Conservation (phyloP, 2,329 filamentous ascomycete genomes). For the Alternaria arborescens region DNA sequence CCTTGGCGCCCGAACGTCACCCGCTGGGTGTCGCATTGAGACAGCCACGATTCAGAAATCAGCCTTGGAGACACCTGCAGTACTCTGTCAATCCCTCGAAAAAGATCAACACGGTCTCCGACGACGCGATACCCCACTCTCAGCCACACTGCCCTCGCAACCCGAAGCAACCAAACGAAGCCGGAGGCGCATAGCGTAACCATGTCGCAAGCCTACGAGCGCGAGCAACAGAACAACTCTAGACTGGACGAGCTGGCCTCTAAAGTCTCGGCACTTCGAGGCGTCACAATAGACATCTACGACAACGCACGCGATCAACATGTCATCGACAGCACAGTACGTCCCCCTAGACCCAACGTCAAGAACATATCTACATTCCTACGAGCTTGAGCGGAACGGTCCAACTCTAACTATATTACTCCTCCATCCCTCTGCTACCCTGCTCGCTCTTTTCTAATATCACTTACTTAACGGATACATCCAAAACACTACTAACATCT, state of each 20-base stretch:
- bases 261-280: conserved; percentile 91
- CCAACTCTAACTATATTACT: background rate
- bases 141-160: background rate
- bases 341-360: conserved; percentile 39
- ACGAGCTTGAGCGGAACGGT: too few species aligned
- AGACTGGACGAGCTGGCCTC: conserved; percentile 88
- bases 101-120: background rate
- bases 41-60: background rate
- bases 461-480: background rate
- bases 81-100: background rate
- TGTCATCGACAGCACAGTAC: conserved; percentile 87
- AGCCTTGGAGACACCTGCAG: background rate
- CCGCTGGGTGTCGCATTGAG: background rate
- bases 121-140: background rate
- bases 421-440: background rate
- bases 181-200: conserved; percentile 20
- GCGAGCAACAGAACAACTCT: conserved; percentile 87
- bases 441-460: too few species aligned
- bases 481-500: background rate
- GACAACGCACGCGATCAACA: conserved; percentile 90
- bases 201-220: conserved; percentile 67
- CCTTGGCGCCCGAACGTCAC: conserved; percentile 25
- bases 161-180: background rate
- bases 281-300: conserved; percentile 97
- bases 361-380: too few species aligned